Evolutionary conservation across 2,329 filamentous ascomycete species (phyloP).

Genomic region (Cryphonectria nitschkei): DNA sequence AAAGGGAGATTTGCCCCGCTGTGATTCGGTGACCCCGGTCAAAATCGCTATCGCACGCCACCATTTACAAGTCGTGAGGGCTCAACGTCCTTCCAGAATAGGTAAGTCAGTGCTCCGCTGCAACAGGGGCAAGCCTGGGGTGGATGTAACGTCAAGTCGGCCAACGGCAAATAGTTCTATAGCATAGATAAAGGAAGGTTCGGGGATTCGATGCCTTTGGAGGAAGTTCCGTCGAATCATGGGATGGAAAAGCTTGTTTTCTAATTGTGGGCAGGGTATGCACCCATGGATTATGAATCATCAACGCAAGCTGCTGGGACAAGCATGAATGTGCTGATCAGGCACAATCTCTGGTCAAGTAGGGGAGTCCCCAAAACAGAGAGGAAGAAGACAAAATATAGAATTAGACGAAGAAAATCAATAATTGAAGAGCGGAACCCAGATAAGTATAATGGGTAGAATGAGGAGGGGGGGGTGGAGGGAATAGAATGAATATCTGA

Average conservation of each 20-base stretch:
- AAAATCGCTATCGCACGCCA: neutral
- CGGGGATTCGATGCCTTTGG: neutral
- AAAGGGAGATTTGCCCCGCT: neutral
- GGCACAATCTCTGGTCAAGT: too few relatives aligned
- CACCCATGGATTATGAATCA: neutral
- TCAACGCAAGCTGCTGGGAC: neutral
- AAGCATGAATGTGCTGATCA: neutral
- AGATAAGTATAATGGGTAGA: too few relatives aligned
- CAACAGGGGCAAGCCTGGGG: neutral
- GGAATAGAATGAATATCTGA: too few relatives aligned
- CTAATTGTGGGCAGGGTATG: neutral
- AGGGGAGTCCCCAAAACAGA: too few relatives aligned
- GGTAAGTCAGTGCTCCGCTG: neutral
- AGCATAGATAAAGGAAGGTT: neutral
- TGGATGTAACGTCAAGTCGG: neutral
- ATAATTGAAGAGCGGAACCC: too few relatives aligned
- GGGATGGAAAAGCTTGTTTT: neutral
- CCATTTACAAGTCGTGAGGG: neutral
- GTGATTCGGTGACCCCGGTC: neutral
- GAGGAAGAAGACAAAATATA: too few relatives aligned
- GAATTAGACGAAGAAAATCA: too few relatives aligned
- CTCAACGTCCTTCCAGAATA: conserved; percentile 8
- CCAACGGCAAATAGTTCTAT: neutral
- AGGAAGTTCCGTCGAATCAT: neutral
- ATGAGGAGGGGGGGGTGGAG: too few relatives aligned